Base-by-base conservation (phyloP, 176 grass and related monocot genomes). In the Hsuehochloa calcarea region DNA sequence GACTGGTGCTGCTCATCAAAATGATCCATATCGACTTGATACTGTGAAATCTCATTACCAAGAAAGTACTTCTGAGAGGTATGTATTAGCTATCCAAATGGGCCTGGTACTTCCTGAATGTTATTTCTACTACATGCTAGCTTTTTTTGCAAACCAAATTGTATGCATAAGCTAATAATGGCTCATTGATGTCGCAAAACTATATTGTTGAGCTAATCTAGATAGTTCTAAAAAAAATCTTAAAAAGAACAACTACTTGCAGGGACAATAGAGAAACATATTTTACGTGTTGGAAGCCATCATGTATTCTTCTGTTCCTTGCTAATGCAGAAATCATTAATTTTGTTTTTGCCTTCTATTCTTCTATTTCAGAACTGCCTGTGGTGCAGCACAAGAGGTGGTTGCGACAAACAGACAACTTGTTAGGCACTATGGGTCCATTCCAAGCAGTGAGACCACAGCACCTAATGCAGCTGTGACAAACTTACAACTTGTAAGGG, bases 1-100 rank as follows among this genome's bases (percentile, higher is more conserved):
- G 40, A 8, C 82, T 80, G 61, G 46, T 47, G 25, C 62, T 46
- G 40, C 50, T 86, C 52, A 62, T 34, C 52, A 60, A 69, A 56
- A 46, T 60, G 73, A 87, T 85, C 78, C 49, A 55, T 79, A 85
- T 70, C 43, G 20, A 79, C 37, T 43, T 65, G 78, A 55, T 45
- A 11, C 51, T 82, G 6, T 63, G 66, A 81, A 68, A 79, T 44
- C 72, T 70, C 40, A 85, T 22, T 70, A 85, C 80, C 78, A 68
- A 27, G 82, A 82, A 78, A 85, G 47, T 68, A 45, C 60, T 68
- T 62, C 54, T 31, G 74, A 34, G 68, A 51, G 88, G 91, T 93
- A 90, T 17, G 19, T 67, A 85, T 49, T 81, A 66, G 23, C n/a
- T 38, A 34, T 50, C 35, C 63, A 37, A 31, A 80, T 81, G 17